Evolutionary conservation across 2,329 filamentous ascomycete genomes (phyloP), one percentile per base, ranked within the genome.

Genomic region (Knufia fluminis): DNA sequence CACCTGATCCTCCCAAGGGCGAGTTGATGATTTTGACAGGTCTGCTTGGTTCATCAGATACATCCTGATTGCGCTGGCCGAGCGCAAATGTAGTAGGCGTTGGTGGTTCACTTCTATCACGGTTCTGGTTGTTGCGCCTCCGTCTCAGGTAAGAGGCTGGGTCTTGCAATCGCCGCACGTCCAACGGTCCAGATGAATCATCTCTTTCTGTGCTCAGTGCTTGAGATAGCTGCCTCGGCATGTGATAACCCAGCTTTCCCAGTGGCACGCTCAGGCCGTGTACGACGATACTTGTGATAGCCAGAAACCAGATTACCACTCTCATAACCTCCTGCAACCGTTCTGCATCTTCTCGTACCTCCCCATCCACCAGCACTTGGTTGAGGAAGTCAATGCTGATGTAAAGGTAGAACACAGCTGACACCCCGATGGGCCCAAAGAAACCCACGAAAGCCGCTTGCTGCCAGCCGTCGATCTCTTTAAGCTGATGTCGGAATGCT

Each of bases 351-450:
- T 74, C 71, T 23, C 86, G 74, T 12, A 78, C 68, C 26, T 75
- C 61, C 0, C 78, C 82, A 46, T 85, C 70, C 6, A 80, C 76
- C 0, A 74, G 77, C 49, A 81, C 65, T 2, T 61, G 64, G 10
- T 69, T 61, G 2, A 96, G 71, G 53, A 90, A 95, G 20, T 94
- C 86, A 1, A 86, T 66, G 35, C 78, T 83, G 53, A 95, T 73
- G 61, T 89, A 94, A 4, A 96, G 74, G 62, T 96, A 95, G 64
- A 94, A 96, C 17, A 95, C 78, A 1, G 88, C 90, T 14, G 86
- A 87, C 1, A 95, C 89, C 2, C 91, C 89, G 49, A 96, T 90
- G 0, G 90, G 90, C 0, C 90, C 90, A 56, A 96, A 96, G 70
- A 94, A 95, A 0, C 90, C 90, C 6, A 92, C 86, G 60, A 94